Conservation (phyloP, 331 rosid genomes). For the Rosa hybrid region DNA sequence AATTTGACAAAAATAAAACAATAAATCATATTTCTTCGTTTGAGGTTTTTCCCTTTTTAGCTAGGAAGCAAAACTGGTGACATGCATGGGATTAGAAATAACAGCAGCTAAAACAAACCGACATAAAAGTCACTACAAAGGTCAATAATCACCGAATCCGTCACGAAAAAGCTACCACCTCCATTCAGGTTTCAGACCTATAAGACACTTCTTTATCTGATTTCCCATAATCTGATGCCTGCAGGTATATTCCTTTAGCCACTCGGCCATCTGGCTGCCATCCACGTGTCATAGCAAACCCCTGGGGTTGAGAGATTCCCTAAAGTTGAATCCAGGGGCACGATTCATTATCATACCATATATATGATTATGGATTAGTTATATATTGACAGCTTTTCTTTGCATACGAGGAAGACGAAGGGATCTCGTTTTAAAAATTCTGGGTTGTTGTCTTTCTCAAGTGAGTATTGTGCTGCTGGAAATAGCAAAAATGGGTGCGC, state of each 20-base stretch:
- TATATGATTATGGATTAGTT: background rate
- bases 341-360: background rate
- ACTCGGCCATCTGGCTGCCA: background rate
- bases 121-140: background rate
- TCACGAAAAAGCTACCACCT: background rate
- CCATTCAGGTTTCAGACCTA: background rate
- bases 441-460: background rate
- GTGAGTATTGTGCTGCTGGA: background rate
- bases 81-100: background rate
- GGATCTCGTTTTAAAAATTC: background rate
- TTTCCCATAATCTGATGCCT: background rate
- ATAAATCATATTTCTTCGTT: background rate
- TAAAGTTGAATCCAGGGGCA: background rate
- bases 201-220: background rate
- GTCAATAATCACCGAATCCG: slow-evolving; percentile 18
- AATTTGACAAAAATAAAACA: background rate
- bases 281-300: slow-evolving; percentile 11
- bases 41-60: background rate
- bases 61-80: background rate
- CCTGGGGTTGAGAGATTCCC: background rate
- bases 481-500: slow-evolving; percentile 16
- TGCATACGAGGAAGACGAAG: background rate
- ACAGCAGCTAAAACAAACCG: background rate
- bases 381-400: background rate
- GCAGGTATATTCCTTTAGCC: background rate